phyloP scores from a whole-genome alignment of 1,139 yeast genomes.

The Eremothecium cymbalariae region DNA sequence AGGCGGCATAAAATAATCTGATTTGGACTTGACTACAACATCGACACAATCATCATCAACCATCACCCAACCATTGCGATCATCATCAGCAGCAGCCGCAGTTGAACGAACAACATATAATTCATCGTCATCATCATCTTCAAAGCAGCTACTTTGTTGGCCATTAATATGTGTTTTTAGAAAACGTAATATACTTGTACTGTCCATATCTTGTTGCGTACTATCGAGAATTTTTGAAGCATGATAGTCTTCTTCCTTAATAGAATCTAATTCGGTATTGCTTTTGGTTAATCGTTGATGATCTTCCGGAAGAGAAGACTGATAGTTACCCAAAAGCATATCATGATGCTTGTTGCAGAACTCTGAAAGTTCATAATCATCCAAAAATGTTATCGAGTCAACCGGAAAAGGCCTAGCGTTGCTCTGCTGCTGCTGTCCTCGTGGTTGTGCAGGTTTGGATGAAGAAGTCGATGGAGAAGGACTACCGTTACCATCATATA shows the following conservation, averaged over 20 bases:
- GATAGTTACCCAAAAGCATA: slow-evolving; percentile 3
- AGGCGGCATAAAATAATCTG: slow-evolving; percentile 24
- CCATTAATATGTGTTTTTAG: slow-evolving; percentile 10
- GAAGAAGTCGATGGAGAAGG: slow-evolving; percentile 8
- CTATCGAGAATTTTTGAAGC: slow-evolving; percentile 4
- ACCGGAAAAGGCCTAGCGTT: slow-evolving; percentile 1
- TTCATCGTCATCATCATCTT: slow-evolving; percentile 5
- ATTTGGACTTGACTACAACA: too few relatives aligned
- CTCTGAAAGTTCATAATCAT: slow-evolving; percentile 19
- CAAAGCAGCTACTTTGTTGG: slow-evolving; percentile 1
- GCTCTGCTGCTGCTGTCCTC: slow-evolving; percentile 3
- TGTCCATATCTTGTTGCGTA: slow-evolving; percentile 3
- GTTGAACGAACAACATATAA: too few relatives aligned
- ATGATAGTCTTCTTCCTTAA: slow-evolving; percentile 14
- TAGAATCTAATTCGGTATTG: slow-evolving; percentile 13
- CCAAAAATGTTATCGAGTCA: slow-evolving; percentile 16
- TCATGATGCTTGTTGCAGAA: slow-evolving; percentile 17
- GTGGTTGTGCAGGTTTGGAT: slow-evolving; percentile 3
- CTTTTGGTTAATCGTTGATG: neutral
- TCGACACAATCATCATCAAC: slow-evolving; percentile 4
- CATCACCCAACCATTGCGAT: slow-evolving; percentile 5
- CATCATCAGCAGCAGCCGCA: neutral
- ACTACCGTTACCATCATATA: slow-evolving; percentile 5
- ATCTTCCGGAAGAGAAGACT: too few relatives aligned
- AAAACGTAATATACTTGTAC: slow-evolving; percentile 13